These are phyloP conservation scores for Kazachstania psychrophila DNA, from an alignment of 805 yeast genomes.

Conservation along the genomic window DNA sequence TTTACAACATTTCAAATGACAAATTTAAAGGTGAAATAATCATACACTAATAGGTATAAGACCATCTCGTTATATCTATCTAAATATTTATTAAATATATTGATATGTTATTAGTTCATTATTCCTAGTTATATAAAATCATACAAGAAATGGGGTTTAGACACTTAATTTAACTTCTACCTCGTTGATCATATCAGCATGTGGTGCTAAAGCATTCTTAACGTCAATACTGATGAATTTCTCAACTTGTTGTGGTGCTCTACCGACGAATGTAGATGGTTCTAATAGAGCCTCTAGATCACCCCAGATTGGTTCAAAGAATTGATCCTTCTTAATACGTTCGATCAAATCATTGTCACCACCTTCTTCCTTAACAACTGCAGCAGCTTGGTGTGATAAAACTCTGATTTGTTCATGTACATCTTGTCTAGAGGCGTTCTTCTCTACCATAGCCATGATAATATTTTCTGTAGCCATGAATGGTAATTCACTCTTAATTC, in stretches of 20 bases:
- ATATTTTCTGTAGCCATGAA: slow-evolving; percentile 99
- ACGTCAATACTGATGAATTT: slow-evolving; percentile 84
- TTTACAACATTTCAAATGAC: too few relatives aligned
- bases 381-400: slow-evolving; percentile 92
- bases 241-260: slow-evolving; percentile 97
- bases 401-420: slow-evolving; percentile 97
- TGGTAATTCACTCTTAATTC: slow-evolving; percentile 89
- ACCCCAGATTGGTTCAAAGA: slow-evolving; percentile 81
- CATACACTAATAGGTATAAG: too few relatives aligned
- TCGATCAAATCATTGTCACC: slow-evolving; percentile 96
- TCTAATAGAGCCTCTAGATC: slow-evolving; percentile 76
- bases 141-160: slow-evolving; percentile 30
- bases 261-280: slow-evolving; percentile 92
- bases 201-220: slow-evolving; percentile 68
- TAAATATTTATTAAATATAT: too few relatives aligned
- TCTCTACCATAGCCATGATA: slow-evolving; percentile 99
- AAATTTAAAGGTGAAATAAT: too few relatives aligned
- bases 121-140: background rate
- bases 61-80: too few relatives aligned
- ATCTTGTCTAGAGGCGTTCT: slow-evolving; percentile 96
- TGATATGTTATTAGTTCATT: too few relatives aligned
- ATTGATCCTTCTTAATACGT: slow-evolving; percentile 65
- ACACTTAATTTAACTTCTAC: slow-evolving; percentile 76
- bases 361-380: slow-evolving; percentile 95
- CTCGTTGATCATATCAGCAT: slow-evolving; percentile 45